Base-by-base conservation (phyloP, 331 rosid genomes). In the Quercus lobata region DNA sequence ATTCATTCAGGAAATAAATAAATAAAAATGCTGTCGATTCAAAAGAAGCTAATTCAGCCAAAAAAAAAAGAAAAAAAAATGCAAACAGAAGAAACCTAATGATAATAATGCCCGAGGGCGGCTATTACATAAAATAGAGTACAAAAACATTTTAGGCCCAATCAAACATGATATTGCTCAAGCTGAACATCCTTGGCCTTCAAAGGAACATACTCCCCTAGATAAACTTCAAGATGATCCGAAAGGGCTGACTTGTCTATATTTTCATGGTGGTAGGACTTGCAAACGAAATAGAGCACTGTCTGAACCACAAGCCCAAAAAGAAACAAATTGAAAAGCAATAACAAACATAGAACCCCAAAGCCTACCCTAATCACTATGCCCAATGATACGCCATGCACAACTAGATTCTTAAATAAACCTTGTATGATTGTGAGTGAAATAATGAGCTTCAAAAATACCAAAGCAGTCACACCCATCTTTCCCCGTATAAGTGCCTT, bases 201-300 rank as follows among this genome's bases (percentile, higher is more conserved):
- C 86, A 95, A 79, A 0, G 94, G 97, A 46, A 80, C 87, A 66
- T 95, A 95, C 16, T 91, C 93, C 29, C 93, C 98, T 0, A 85
- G 75, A 77, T 89, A 90, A 0, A 89, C 97, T 57, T 89, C 93
- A 8, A 95, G 86, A 30, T 93, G 97, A 76, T 92, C 92, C 1
- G 97, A 92, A 32, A 95, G 76, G 22, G 90, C 94, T 5, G 93
- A 87, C 76, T 92, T 95, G 79, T 95, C 97, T 24, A 95, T 91
- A 72, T 84, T 95, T 80, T 95, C 92, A 60, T 93, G 99, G 75
- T 95, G 97, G 58, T 89, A 85, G 0, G 98, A 92, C 78, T 92
- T 94, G 87, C 97, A 94, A 2, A 94, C 95, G 14, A 94, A 90
- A 81, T 95, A 93, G 5, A 92, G 78, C 69, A 95, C 94, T 0